Evolutionary conservation across 2,329 filamentous ascomycete species (phyloP), one percentile per base, ranked within the genome.

Genomic region (Venturia oleaginea): DNA sequence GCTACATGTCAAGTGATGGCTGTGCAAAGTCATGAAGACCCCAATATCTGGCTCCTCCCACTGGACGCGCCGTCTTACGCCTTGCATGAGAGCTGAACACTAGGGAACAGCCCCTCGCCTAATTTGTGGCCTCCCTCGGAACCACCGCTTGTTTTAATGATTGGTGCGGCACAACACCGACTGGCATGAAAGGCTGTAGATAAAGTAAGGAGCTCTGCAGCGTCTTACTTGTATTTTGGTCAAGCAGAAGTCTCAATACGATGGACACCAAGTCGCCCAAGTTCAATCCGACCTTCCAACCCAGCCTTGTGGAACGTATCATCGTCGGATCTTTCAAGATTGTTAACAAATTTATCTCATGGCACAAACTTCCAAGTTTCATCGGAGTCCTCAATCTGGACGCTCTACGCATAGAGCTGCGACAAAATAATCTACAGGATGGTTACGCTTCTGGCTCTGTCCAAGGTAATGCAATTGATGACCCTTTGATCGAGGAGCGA

Each of bases 391-490:
- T 79, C 64, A 80, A 81, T 65, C 70, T 80, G 0, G 70, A 71
- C 15, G 73, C 76, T 17, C 69, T 77, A 6, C 75, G 79, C 48
- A 72, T 75, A 48, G 78, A 80, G 67, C 72, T 80, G 3, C 76
- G 78, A 4, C 69, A 73, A 43, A 70, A 79, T 62, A 81, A 81
- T 63, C 72, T 80, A 1, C 68, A 78, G 68, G 78, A 80, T 69
- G 72, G 71, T 5, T 80, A 80, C 60, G 71, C 76, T 1, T 73
- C 75, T 19, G 66, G 71, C 10, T 67, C 70, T 0, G 70, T 69
- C 4, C 78, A 80, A 66, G 78, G 78, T 40, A 76, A 67, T 17
- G 60, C 68, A 3, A 68, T 64, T 17, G 67, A 67, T 19, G 68
- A 72, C 1, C 73, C 73, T 1, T 63, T 76, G 57, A 64, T 68